Conservation (phyloP, 805 yeast species). For the Saccharomycopsis lassenensis region DNA sequence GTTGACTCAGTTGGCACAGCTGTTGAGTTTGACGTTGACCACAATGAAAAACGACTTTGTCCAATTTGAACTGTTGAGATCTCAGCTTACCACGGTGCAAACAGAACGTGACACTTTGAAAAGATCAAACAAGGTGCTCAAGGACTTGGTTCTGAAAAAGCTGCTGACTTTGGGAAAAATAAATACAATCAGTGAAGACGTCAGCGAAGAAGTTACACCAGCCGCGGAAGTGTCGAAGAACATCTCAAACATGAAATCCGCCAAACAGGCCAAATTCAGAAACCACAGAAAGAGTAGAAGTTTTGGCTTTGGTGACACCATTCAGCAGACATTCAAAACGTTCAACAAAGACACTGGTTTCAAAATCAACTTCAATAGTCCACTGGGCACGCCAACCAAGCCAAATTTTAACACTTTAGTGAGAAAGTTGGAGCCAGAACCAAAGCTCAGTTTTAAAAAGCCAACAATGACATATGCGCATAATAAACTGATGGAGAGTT, state of each 20-base stretch:
- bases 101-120: constrained; percentile 3
- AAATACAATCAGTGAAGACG: not conserved
- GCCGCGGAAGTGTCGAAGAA: not conserved
- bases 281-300: constrained; percentile 14
- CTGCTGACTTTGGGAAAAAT: no score
- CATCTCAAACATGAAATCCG: constrained; percentile 9
- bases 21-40: no score
- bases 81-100: no score
- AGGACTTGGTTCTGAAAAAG: constrained; percentile 7
- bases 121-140: constrained; percentile 13
- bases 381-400: not conserved
- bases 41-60: not conserved
- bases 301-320: constrained; percentile 15
- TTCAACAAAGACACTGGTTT: constrained; percentile 7
- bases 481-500: no score
- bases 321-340: no score
- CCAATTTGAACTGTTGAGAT: not conserved
- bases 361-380: constrained; percentile 2
- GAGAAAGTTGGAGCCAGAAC: not conserved
- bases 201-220: not conserved
- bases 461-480: not conserved
- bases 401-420: not conserved
- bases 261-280: constrained; percentile 8
- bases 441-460: not conserved
- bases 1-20: constrained; percentile 3